Evolutionary conservation across 768 basidiomycete genomes (phyloP), one percentile per base, ranked within the genome.

Genomic region (Dioszegia aurantiaca): DNA sequence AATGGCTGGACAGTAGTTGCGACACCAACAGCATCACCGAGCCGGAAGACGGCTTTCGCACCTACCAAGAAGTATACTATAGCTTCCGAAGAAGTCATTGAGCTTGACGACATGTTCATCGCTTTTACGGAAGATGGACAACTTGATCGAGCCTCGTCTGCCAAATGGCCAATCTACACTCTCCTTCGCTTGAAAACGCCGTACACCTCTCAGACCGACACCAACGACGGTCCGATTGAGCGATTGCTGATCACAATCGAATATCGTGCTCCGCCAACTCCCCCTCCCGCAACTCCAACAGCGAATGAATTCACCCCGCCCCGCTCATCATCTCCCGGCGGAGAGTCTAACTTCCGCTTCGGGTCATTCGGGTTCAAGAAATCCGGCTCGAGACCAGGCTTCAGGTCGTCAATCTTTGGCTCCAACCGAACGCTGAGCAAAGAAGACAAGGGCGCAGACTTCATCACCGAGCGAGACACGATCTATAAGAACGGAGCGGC

Each of bases 21-120:
- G 10, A 27, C 51, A 16, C 16, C 51, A 5, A 55, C 23, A 8
- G 26, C 48, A 21, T 36, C 58, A 16, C 43, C 49, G 24, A 58
- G 49, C 19, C 36, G 30, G 19, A 53, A 53, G 27, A 2, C 51
- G 12, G n/a, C 37, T 12, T 40, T 46, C 36, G 45, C 44, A 8
- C 19, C 55, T 12, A 26, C 12, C 10, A 37, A 23, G 10, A 24
- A 19, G 27, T 59, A 5, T 47, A 46, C 14, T 8, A 39, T 66
- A 2, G 21, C 24, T 2, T 14, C 16, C 0, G 69, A 68, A 45
- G 59, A 55, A 4, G 21, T 63, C 19, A 46, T 64, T 27, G 61
- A 63, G 4, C 36, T 64, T 12, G 67, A 72, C 44, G 67, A 72
- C 19, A 44, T 53, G 2, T 72, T 72, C 60, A 39, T 65, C 1